Conservation (phyloP, 495 filamentous ascomycete species). For the Penicillium cinerascens region DNA sequence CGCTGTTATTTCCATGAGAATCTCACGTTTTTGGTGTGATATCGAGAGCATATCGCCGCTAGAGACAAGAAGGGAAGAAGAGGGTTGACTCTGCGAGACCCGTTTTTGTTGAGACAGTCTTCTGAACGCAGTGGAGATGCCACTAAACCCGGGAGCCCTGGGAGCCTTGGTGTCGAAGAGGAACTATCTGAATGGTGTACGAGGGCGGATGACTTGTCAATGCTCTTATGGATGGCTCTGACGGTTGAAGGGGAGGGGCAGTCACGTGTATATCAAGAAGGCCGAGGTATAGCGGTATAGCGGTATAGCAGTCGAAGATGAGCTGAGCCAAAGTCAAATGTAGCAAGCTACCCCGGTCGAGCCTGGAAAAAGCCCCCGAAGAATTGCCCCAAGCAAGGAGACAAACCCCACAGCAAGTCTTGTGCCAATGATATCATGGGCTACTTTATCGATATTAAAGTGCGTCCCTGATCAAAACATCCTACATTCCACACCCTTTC, state of each 20-base stretch:
- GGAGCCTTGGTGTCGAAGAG: background rate
- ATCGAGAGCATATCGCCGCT: background rate
- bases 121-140: background rate
- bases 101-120: background rate
- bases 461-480: background rate
- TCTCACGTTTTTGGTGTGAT: no score
- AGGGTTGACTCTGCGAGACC: background rate
- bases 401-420: background rate
- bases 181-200: conserved; percentile 4
- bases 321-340: background rate
- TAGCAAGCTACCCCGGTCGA: background rate
- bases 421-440: conserved; percentile 1
- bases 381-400: background rate
- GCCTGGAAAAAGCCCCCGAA: background rate
- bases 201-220: conserved; percentile 1
- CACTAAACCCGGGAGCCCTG: background rate
- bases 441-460: background rate
- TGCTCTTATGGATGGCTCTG: conserved; percentile 1
- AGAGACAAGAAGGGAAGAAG: background rate
- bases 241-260: conserved; percentile 2
- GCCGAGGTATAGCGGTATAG: background rate
- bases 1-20: no score
- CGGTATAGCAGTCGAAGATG: no score
- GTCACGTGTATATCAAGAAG: background rate
- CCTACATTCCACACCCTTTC: conserved; percentile 15